Evolutionary conservation across 83 land plant genomes (phyloP), one percentile per base, ranked within the genome.

Genomic region (Diphasiastrum complanatum): DNA sequence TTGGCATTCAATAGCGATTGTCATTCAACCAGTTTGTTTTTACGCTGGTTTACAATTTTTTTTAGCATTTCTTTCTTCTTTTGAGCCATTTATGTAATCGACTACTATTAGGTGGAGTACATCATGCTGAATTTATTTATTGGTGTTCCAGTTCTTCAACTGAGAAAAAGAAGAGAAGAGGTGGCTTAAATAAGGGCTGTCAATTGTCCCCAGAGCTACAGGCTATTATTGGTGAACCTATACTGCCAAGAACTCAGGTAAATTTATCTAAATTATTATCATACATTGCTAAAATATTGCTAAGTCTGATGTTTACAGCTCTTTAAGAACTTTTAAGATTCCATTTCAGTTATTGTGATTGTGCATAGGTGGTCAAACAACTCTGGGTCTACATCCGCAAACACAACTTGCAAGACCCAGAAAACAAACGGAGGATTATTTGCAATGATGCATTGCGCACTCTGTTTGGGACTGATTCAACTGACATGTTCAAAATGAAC

Each of bases 401-500:
- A 11, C 33, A 54, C 33, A 54, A 30, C n/a, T 28, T 54, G 29
- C 58, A 54, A 54, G 33, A 54, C 11, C 58, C 58, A 22, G 29
- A 25, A 6, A 30, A 54, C 33, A 54, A 54, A 25, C 29, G 58
- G 33, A 30, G 14, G 6, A 54, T 54, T 6, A 25, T 54, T 6
- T 54, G 58, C n/a, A 33, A 54, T 28, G 58, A 54, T 26, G 36
- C 58, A 6, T 54, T 54, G 58, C 33, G n/a, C 4, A 25, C 24
- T 5, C 34, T 54, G 11, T 54, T 54, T 54, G 58, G 58, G 33
- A 30, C 33, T 6, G 33, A 54, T n/a, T 8, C 4, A 28, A 54
- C 33, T 25, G 58, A 30, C n/a, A 54, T 54, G 58, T 54, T 54
- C n/a, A 28, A 30, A 26, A 54, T 54, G 58, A 54, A 54, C n/a